A percentile compares a stretch with the other conserved stretches of the same genome.
phyloP scores from a whole-genome alignment of 1,284 basidiomycete species.

The Trichosporon asahii region DNA sequence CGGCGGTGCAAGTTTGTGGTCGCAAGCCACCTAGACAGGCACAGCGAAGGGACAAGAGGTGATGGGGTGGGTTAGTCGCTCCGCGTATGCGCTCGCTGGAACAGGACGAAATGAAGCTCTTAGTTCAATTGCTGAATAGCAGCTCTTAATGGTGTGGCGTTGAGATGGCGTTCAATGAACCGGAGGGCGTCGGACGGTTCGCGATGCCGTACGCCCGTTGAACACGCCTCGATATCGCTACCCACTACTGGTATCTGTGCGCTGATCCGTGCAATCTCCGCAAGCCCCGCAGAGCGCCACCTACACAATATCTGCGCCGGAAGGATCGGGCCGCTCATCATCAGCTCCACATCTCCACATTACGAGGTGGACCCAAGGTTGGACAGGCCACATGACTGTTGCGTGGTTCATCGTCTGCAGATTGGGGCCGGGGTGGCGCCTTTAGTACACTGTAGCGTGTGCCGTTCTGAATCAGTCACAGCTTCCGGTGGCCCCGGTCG shows the following conservation, averaged over 20 bases:
- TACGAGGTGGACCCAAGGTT: neutral
- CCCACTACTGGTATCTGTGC: neutral
- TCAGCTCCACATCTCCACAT: neutral
- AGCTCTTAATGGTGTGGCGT: neutral
- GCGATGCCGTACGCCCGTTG: neutral
- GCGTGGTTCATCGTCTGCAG: neutral
- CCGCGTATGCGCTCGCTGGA: neutral
- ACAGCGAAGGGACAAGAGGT: neutral
- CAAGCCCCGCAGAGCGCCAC: neutral
- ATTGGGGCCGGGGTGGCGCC: neutral
- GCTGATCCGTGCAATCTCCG: neutral
- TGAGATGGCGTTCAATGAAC: neutral
- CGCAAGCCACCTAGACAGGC: neutral
- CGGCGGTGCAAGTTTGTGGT: neutral
- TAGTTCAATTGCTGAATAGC: neutral
- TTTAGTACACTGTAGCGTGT: neutral
- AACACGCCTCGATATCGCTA: neutral
- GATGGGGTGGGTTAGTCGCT: neutral
- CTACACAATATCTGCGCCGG: neutral
- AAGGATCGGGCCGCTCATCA: neutral
- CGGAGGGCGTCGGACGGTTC: neutral
- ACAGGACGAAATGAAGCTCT: neutral
- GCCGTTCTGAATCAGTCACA: neutral
- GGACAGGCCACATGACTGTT: neutral
- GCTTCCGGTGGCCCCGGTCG: neutral